phyloP scores from a whole-genome alignment of 148 eudicot species.

The Persicaria tinctoria region DNA sequence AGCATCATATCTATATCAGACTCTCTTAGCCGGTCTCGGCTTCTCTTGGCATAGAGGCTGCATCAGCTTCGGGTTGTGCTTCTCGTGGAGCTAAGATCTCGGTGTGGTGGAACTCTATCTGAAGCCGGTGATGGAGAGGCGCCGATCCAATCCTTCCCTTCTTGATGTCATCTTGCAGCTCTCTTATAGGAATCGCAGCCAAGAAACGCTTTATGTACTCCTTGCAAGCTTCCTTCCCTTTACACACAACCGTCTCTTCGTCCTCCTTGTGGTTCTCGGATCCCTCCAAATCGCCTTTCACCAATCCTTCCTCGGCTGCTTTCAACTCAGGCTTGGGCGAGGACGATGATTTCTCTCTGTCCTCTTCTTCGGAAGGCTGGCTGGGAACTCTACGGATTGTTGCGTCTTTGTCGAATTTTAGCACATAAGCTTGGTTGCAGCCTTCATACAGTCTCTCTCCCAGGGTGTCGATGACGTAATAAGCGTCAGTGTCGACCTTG shows the following conservation, averaged over 20 bases:
- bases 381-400: constrained; percentile 27
- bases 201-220: constrained; percentile 81
- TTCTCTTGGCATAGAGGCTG: neutral
- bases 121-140: constrained; percentile 83
- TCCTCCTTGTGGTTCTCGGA: neutral
- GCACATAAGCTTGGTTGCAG: constrained; percentile 54
- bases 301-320: neutral
- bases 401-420: constrained; percentile 55
- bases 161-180: constrained; percentile 62
- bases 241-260: constrained; percentile 28
- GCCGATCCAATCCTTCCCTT: constrained; percentile 61
- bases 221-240: constrained; percentile 64
- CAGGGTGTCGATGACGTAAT: constrained; percentile 69
- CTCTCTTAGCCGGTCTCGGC: neutral
- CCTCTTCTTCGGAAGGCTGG: constrained; percentile 7
- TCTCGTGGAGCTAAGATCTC: neutral
- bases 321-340: neutral
- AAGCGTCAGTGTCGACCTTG: constrained; percentile 68
- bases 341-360: neutral
- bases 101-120: constrained; percentile 68
- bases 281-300: neutral
- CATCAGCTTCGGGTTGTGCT: neutral
- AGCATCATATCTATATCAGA: neutral
- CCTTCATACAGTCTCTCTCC: constrained; percentile 90
- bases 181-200: constrained; percentile 80